Evolutionary conservation across 2,329 filamentous ascomycete species (phyloP).

Genomic region (Thielaviopsis populi): DNA sequence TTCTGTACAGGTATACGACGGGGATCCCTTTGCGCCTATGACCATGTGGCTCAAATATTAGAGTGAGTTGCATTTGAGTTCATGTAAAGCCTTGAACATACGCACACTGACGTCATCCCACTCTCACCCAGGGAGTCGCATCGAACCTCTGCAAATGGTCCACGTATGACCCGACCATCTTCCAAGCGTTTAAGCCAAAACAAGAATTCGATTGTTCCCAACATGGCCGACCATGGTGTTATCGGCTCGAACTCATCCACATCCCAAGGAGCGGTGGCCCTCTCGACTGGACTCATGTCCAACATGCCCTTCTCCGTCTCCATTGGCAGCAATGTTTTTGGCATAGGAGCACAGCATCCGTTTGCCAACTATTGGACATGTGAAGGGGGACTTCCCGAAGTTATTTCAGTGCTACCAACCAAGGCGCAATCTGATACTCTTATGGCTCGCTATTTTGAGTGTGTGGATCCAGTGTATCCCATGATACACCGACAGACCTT

Average conservation of each 20-base stretch:
- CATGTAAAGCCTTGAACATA: neutral
- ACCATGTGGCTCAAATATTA: conserved; percentile 59
- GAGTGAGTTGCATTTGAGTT: conserved; percentile 39
- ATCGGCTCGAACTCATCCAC: conserved; percentile 23
- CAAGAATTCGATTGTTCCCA: conserved; percentile 31
- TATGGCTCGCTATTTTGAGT: conserved; percentile 48
- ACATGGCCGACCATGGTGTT: conserved; percentile 40
- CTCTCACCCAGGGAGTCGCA: conserved; percentile 13
- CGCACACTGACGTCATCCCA: neutral
- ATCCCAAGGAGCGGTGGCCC: conserved; percentile 37
- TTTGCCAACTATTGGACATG: conserved; percentile 80
- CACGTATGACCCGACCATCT: conserved; percentile 42
- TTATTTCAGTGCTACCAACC: conserved; percentile 58
- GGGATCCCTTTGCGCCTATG: conserved; percentile 61
- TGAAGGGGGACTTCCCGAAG: conserved; percentile 57
- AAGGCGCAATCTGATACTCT: conserved; percentile 63
- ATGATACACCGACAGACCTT: conserved; percentile 65
- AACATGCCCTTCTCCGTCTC: conserved; percentile 58
- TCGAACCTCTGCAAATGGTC: conserved; percentile 33
- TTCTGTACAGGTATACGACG: conserved; percentile 50
- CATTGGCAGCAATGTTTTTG: conserved; percentile 62
- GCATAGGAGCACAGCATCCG: conserved; percentile 63
- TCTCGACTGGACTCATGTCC: conserved; percentile 49
- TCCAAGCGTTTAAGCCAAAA: conserved; percentile 35
- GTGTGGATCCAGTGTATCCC: conserved; percentile 66